Evolutionary conservation across 2,329 filamentous ascomycete genomes (phyloP).

Genomic region (Pseudopithomyces chartarum): DNA sequence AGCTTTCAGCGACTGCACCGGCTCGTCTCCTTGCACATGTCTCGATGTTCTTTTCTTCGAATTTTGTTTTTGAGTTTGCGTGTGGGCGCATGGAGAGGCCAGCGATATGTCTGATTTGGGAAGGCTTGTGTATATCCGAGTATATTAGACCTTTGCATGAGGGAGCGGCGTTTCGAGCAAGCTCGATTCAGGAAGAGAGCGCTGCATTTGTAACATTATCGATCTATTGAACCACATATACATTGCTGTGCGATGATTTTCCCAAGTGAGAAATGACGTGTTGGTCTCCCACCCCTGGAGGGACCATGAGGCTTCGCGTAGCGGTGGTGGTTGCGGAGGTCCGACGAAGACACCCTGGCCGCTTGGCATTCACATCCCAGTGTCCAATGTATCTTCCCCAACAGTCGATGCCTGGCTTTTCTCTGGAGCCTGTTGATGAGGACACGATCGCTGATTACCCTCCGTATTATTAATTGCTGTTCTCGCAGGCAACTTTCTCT

Average conservation of each 20-base stretch:
- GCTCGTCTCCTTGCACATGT: slow-evolving; percentile 19
- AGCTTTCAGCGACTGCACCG: slow-evolving; percentile 9
- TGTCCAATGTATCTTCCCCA: slow-evolving; percentile 3
- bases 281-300: background rate
- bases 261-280: background rate
- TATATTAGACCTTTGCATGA: slow-evolving; percentile 32
- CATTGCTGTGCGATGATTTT: background rate
- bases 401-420: slow-evolving; percentile 24
- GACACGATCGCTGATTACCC: slow-evolving; percentile 14
- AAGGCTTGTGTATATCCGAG: slow-evolving; percentile 39
- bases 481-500: slow-evolving; percentile 18
- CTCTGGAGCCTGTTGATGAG: slow-evolving; percentile 12
- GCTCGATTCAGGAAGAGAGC: slow-evolving; percentile 13
- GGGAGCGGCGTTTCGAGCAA: slow-evolving; percentile 25
- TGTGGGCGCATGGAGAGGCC: slow-evolving; percentile 22
- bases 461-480: slow-evolving; percentile 10
- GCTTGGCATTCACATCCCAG: slow-evolving; percentile 9
- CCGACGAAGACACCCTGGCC: slow-evolving; percentile 1
- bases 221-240: background rate
- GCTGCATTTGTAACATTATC: slow-evolving; percentile 22
- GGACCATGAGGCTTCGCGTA: background rate
- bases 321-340: background rate
- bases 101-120: slow-evolving; percentile 5
- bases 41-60: slow-evolving; percentile 6
- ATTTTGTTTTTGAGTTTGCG: slow-evolving; percentile 15